These are phyloP conservation scores for Dactylellina sp. DNA, from an alignment of 2,329 filamentous ascomycete genomes.

Conservation along the genomic window DNA sequence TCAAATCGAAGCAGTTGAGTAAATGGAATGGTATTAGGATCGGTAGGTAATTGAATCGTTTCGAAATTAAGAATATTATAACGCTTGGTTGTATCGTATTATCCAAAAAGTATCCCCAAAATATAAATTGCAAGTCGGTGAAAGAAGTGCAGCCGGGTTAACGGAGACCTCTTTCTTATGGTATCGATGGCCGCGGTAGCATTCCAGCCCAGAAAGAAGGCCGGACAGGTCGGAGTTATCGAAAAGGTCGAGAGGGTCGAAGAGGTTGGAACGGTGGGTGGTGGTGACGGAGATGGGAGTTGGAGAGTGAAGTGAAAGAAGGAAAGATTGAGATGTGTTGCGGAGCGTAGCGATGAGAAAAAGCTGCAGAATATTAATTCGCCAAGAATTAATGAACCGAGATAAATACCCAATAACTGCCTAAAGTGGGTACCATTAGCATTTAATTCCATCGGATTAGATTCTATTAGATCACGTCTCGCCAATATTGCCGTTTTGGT, in stretches of 20 bases:
- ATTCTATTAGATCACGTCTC: slow-evolving; percentile 16
- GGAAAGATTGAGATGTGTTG: slow-evolving; percentile 53
- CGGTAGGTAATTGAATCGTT: slow-evolving; percentile 14
- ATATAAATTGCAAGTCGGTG: neutral
- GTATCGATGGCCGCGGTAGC: slow-evolving; percentile 5
- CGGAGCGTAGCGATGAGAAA: slow-evolving; percentile 44
- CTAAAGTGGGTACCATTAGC: slow-evolving; percentile 6
- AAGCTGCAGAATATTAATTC: slow-evolving; percentile 7
- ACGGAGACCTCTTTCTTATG: slow-evolving; percentile 43
- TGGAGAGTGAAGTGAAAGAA: slow-evolving; percentile 38
- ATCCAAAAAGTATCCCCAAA: neutral
- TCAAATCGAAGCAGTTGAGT: slow-evolving; percentile 20
- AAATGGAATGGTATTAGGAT: slow-evolving; percentile 2
- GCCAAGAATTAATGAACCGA: slow-evolving; percentile 22
- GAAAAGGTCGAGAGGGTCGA: neutral
- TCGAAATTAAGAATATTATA: neutral
- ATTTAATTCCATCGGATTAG: slow-evolving; percentile 19
- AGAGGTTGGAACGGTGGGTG: neutral
- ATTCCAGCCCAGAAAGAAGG: neutral
- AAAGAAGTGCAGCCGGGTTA: slow-evolving; percentile 53
- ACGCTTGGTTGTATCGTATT: neutral
- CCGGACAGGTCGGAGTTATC: neutral
- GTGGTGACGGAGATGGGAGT: slow-evolving; percentile 5
- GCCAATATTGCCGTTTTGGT: slow-evolving; percentile 10
- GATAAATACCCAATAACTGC: slow-evolving; percentile 8